A percentile compares a stretch with the other conserved stretches of the same genome.
These are phyloP conservation scores for Pseudevernia furfuracea DNA, from an alignment of 495 filamentous ascomycete genomes.

Conservation along the genomic window DNA sequence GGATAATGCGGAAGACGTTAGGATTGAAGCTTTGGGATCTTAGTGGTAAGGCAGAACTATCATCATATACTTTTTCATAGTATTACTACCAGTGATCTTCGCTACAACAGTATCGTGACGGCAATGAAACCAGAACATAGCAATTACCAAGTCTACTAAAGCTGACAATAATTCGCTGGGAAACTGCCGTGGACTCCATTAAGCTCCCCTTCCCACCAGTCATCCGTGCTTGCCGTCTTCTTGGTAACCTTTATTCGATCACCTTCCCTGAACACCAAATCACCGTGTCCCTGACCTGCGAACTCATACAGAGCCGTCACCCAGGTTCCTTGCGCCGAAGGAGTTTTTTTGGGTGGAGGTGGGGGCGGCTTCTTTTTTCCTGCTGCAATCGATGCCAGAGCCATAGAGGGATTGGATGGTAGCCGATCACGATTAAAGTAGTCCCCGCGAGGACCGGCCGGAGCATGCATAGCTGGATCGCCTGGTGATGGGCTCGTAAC, in stretches of 20 bases:
- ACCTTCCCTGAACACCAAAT: constrained; percentile 75
- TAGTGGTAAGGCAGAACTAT: neutral
- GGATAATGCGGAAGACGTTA: neutral
- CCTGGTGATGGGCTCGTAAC: constrained; percentile 26
- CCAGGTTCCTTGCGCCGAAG: constrained; percentile 46
- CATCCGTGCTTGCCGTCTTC: constrained; percentile 78
- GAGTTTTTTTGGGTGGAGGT: constrained; percentile 56
- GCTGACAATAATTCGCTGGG: constrained; percentile 79
- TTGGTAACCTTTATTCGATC: constrained; percentile 77
- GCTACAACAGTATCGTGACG: no score
- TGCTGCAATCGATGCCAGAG: constrained; percentile 34
- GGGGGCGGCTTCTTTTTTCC: constrained; percentile 62
- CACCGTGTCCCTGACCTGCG: constrained; percentile 59
- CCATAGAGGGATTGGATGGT: constrained; percentile 34
- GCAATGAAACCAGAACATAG: neutral
- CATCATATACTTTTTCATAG: constrained; percentile 1
- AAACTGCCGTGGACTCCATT: constrained; percentile 68
- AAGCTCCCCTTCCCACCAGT: constrained; percentile 94
- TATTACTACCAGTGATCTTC: constrained; percentile 3
- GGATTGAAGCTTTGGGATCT: neutral
- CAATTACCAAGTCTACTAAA: constrained; percentile 9
- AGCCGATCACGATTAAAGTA: constrained; percentile 43
- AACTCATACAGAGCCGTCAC: constrained; percentile 81
- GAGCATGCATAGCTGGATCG: constrained; percentile 22
- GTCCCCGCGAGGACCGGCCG: constrained; percentile 38